phyloP scores from a whole-genome alignment of 208 protist genomes.

The Leishmania major region DNA sequence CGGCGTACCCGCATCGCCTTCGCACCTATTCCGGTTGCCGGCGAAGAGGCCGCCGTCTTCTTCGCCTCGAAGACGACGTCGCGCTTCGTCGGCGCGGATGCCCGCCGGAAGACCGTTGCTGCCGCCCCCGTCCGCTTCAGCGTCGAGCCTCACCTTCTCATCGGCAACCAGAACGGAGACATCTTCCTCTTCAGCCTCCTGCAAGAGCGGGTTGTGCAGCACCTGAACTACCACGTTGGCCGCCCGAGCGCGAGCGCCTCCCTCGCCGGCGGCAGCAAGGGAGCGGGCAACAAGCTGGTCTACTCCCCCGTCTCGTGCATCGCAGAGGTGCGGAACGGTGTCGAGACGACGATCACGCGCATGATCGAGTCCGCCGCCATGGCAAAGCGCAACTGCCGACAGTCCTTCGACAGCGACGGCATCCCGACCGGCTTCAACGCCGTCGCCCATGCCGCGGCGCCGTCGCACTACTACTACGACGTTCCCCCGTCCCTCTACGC shows the following conservation, averaged over 20 bases:
- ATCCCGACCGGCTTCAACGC: constrained; percentile 5
- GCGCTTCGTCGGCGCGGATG: constrained; percentile 80
- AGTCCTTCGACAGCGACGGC: constrained; percentile 19
- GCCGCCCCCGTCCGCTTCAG: constrained; percentile 71
- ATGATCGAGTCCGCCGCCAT: constrained; percentile 50
- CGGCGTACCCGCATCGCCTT: constrained; percentile 25
- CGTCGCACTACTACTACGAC: constrained; percentile 38
- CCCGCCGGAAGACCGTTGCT: constrained; percentile 59
- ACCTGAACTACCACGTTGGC: constrained; percentile 69
- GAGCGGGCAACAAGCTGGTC: constrained; percentile 49
- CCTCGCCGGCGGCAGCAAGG: constrained; percentile 22
- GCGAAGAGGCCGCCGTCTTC: constrained; percentile 26
- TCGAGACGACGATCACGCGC: constrained; percentile 56
- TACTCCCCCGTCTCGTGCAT: constrained; percentile 72
- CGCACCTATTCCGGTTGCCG: constrained; percentile 14
- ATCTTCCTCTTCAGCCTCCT: constrained; percentile 76
- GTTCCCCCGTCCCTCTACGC: constrained; percentile 73
- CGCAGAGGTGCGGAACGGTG: constrained; percentile 70
- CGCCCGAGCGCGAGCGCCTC: constrained; percentile 18
- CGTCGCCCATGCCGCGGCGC: not conserved
- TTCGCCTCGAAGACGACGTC: constrained; percentile 23
- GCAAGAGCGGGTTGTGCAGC: constrained; percentile 66
- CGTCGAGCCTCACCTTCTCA: constrained; percentile 81
- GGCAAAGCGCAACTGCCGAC: constrained; percentile 40
- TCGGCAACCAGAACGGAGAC: constrained; percentile 88